phyloP scores from a whole-genome alignment of 331 rosid species.

The Acacia pycnantha region DNA sequence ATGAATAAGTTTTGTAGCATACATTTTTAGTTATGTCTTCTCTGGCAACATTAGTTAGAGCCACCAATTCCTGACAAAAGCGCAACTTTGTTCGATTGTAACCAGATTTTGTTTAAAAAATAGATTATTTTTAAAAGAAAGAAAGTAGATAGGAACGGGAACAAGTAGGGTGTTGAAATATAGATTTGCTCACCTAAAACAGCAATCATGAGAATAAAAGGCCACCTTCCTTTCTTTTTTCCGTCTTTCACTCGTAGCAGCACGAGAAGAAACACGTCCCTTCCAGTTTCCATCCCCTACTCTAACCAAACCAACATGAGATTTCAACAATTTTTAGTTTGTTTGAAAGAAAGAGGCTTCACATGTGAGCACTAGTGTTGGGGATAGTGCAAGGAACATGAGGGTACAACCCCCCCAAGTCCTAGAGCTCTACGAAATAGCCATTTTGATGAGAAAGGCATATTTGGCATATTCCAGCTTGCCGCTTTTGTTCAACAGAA shows the following conservation, averaged over 20 bases:
- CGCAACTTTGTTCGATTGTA: neutral
- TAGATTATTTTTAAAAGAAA: neutral
- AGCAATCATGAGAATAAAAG: neutral
- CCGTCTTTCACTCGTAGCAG: neutral
- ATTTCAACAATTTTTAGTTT: neutral
- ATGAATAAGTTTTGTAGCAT: slow-evolving; percentile 4
- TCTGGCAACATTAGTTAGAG: neutral
- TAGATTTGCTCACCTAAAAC: neutral
- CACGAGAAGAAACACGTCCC: neutral
- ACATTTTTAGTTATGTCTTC: neutral
- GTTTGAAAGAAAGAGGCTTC: neutral
- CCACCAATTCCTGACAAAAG: neutral
- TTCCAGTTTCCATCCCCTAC: neutral
- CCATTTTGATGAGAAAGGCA: too few relatives aligned
- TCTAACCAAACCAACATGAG: neutral
- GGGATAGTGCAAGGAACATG: neutral
- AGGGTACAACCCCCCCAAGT: neutral
- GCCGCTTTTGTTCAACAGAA: neutral
- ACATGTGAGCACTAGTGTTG: neutral
- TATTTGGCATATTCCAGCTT: neutral
- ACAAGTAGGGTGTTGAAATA: neutral
- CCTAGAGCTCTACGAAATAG: neutral
- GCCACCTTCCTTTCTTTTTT: neutral
- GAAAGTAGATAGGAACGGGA: neutral
- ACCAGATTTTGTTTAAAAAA: neutral